A percentile compares a stretch with the other conserved stretches of the same genome.
Evolutionary conservation across 2,329 filamentous ascomycete species (phyloP).

Genomic region (Neurospora sp.): DNA sequence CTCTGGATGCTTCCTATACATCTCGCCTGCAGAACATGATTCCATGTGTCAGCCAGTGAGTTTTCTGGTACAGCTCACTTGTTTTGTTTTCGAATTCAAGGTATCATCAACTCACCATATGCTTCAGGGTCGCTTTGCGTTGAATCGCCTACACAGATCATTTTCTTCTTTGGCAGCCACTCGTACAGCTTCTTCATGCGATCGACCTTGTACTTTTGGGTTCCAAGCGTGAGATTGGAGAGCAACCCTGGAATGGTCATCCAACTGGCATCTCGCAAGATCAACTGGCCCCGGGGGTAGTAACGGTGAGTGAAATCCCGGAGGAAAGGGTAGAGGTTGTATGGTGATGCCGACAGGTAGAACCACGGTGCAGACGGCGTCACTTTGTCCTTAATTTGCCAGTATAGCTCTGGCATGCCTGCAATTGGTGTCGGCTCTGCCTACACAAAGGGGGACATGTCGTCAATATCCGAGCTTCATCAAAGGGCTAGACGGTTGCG

Average conservation of each 20-base stretch:
- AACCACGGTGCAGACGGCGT: constrained; percentile 65
- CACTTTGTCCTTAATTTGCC: constrained; percentile 45
- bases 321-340: constrained; percentile 87
- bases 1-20: constrained; percentile 52
- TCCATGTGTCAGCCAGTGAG: not conserved
- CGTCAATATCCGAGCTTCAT: not conserved
- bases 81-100: not conserved
- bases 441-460: constrained; percentile 2
- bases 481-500: not conserved
- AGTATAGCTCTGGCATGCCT: constrained; percentile 81
- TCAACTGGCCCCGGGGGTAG: constrained; percentile 69
- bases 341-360: constrained; percentile 88
- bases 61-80: not conserved
- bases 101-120: constrained; percentile 52
- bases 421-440: constrained; percentile 59
- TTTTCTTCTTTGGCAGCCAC: constrained; percentile 69
- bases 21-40: constrained; percentile 17
- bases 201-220: constrained; percentile 75
- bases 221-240: constrained; percentile 67
- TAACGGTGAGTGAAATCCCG: constrained; percentile 58
- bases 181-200: constrained; percentile 66
- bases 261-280: constrained; percentile 79
- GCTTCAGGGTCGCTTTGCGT: constrained; percentile 87
- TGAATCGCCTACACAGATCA: constrained; percentile 81
- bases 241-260: constrained; percentile 74